These are phyloP conservation scores for Fraxinus paxiana DNA, from an alignment of 305 asterid genomes.

Conservation along the genomic window DNA sequence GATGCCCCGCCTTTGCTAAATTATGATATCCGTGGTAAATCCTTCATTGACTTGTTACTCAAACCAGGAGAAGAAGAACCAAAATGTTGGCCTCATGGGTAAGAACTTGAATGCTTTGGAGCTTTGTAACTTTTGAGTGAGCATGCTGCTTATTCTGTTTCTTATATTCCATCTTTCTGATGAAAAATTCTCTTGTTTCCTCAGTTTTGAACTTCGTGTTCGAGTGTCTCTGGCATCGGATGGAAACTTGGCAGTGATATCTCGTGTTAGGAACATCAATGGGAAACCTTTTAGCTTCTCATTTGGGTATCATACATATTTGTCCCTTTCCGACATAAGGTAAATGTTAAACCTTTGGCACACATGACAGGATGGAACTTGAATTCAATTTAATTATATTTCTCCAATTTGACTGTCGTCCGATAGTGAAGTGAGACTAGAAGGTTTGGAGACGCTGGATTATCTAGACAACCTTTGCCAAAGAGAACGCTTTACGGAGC, in stretches of 20 bases:
- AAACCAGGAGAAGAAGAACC: constrained; percentile 85
- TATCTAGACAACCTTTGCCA: constrained; percentile 80
- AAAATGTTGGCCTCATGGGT: constrained; percentile 91
- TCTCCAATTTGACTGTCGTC: background rate
- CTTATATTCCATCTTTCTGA: constrained; percentile 2
- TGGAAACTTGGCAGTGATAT: constrained; percentile 75
- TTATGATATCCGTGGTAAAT: constrained; percentile 61
- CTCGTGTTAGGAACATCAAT: constrained; percentile 78
- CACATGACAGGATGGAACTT: background rate
- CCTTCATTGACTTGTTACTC: constrained; percentile 73
- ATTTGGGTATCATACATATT: constrained; percentile 76
- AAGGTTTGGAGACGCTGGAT: constrained; percentile 91
- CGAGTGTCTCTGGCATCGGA: constrained; percentile 68
- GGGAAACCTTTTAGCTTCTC: constrained; percentile 91
- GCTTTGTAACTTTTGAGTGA: background rate
- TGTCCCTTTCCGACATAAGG: constrained; percentile 95
- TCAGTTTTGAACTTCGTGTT: constrained; percentile 83
- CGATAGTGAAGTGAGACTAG: constrained; percentile 80
- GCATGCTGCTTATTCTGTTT: background rate
- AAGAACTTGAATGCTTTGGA: constrained; percentile 18
- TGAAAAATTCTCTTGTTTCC: constrained; percentile 9
- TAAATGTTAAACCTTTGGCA: constrained; percentile 14
- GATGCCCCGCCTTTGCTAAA: constrained; percentile 74
- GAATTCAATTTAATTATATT: background rate
- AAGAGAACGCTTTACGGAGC: constrained; percentile 83